Evolutionary conservation across 129 eudicot species (phyloP).

Genomic region (Tagetes erecta): DNA sequence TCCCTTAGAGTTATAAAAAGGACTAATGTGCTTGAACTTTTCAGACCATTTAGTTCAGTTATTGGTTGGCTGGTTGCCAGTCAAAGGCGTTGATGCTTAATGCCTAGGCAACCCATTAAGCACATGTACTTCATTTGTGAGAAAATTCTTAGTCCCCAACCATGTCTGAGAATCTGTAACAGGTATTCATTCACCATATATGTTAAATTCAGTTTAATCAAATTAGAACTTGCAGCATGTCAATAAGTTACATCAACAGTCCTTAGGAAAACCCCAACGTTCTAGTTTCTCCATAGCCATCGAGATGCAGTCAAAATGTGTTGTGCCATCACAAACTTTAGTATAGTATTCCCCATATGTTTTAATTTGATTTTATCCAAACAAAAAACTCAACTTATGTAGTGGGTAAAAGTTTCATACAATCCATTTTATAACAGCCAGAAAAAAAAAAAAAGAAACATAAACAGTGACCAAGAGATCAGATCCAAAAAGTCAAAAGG

Average conservation of each 20-base stretch:
- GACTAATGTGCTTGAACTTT: no score
- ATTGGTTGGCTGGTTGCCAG: no score
- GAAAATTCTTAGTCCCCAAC: neutral
- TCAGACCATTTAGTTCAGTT: no score
- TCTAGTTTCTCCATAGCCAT: neutral
- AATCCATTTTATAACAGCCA: neutral
- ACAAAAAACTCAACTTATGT: neutral
- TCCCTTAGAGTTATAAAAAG: no score
- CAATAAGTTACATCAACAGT: constrained; percentile 1
- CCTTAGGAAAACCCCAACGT: neutral
- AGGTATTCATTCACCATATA: neutral
- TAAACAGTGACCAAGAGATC: neutral
- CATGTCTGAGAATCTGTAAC: neutral
- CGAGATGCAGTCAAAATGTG: neutral
- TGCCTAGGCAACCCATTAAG: neutral
- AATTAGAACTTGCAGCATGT: constrained; percentile 2
- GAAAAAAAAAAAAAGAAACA: neutral
- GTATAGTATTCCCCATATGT: neutral
- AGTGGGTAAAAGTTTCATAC: neutral
- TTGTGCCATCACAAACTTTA: neutral
- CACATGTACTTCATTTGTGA: neutral
- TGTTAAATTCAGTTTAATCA: neutral
- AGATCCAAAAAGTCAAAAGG: neutral
- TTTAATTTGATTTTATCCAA: neutral
- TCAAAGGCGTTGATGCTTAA: no score